These are phyloP conservation scores for Pezicula neosporulosa DNA, from an alignment of 2,329 filamentous ascomycete genomes.

Conservation along the genomic window DNA sequence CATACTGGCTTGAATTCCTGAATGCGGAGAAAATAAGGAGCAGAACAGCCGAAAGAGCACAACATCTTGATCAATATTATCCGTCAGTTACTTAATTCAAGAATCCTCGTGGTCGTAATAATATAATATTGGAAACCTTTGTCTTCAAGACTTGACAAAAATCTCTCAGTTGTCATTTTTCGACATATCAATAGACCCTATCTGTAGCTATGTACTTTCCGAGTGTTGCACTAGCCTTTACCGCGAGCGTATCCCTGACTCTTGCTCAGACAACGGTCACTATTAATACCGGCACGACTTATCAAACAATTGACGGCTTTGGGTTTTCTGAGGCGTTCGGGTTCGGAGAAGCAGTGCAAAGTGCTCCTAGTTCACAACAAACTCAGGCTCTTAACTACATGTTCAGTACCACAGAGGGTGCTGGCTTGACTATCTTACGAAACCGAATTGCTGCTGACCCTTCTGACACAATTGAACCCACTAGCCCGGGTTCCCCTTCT, in stretches of 20 bases:
- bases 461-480: conserved; percentile 39
- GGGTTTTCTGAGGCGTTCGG: conserved; percentile 46
- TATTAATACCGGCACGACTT: conserved; percentile 17
- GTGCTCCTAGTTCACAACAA: conserved; percentile 26
- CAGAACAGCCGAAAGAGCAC: too few relatives aligned
- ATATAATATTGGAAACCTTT: too few relatives aligned
- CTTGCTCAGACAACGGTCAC: conserved; percentile 13
- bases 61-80: too few relatives aligned
- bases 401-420: conserved; percentile 41
- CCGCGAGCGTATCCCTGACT: neutral
- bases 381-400: conserved; percentile 40
- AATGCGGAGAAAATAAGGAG: too few relatives aligned
- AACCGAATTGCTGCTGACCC: conserved; percentile 40
- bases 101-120: too few relatives aligned
- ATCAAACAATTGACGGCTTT: conserved; percentile 42
- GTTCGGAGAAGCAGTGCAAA: conserved; percentile 36
- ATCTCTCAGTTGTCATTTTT: too few relatives aligned
- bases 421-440: conserved; percentile 46
- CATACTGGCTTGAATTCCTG: too few relatives aligned
- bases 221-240: too few relatives aligned
- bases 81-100: too few relatives aligned
- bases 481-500: conserved; percentile 37
- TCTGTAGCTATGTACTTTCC: too few relatives aligned
- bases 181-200: too few relatives aligned
- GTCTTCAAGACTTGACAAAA: too few relatives aligned